Conservation (phyloP, 1,284 basidiomycete species). For the Cutaneotrichosporon cyanovorans region DNA sequence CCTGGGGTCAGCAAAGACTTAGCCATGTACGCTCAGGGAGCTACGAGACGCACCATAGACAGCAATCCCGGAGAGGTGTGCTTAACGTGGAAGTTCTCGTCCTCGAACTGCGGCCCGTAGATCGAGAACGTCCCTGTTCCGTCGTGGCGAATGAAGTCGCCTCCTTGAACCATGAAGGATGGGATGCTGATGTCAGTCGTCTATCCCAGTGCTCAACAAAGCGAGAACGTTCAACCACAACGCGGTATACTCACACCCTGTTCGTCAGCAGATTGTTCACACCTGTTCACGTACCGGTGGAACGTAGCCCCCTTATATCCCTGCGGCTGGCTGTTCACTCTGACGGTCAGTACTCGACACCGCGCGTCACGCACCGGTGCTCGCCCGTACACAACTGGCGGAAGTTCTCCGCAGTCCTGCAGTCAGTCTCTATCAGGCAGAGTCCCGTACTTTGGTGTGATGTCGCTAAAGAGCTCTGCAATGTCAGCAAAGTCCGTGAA, state of each 20-base stretch:
- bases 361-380: slow-evolving; percentile 57
- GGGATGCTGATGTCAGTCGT: slow-evolving; percentile 25
- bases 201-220: not conserved
- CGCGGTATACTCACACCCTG: slow-evolving; percentile 12
- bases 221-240: too few relatives aligned
- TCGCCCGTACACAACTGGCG: slow-evolving; percentile 94
- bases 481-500: not conserved
- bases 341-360: slow-evolving; percentile 37
- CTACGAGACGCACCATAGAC: slow-evolving; percentile 59
- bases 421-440: not conserved
- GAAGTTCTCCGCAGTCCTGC: slow-evolving; percentile 93
- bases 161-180: slow-evolving; percentile 49
- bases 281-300: slow-evolving; percentile 61
- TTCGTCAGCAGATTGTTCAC: slow-evolving; percentile 1
- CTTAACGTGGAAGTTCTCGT: slow-evolving; percentile 90
- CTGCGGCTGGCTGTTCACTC: slow-evolving; percentile 75
- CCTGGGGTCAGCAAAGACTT: slow-evolving; percentile 57
- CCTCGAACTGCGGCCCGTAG: slow-evolving; percentile 89
- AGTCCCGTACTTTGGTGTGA: slow-evolving; percentile 42
- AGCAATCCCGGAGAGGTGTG: slow-evolving; percentile 75
- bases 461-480: slow-evolving; percentile 41
- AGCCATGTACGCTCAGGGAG: not conserved
- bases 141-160: slow-evolving; percentile 82
- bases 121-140: slow-evolving; percentile 92
- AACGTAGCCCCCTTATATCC: slow-evolving; percentile 84